phyloP scores from a whole-genome alignment of 148 eudicot species.

The Rheum nobile region DNA sequence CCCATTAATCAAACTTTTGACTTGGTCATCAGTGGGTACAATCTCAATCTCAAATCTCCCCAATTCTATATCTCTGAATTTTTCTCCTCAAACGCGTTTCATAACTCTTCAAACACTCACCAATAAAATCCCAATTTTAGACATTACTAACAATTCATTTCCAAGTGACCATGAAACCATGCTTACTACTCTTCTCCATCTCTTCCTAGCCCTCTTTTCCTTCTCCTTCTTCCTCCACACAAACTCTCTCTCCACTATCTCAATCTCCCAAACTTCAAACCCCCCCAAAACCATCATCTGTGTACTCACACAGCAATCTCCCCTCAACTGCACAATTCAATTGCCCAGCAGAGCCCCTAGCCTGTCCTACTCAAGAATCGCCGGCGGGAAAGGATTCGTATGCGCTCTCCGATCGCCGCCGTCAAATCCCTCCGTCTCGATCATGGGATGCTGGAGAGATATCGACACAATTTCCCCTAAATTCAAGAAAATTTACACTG shows the following conservation, averaged over 20 bases:
- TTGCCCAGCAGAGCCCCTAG: conserved; percentile 11
- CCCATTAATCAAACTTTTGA: not conserved
- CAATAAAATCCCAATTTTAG: not conserved
- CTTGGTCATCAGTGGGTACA: not conserved
- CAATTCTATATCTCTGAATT: not conserved
- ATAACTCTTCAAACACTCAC: not conserved
- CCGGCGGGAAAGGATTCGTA: conserved; percentile 59
- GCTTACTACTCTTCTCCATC: not conserved
- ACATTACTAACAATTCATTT: not conserved
- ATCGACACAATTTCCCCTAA: not conserved
- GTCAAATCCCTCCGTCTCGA: conserved; percentile 22
- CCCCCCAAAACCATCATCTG: conserved; percentile 45
- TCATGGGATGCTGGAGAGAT: conserved; percentile 57
- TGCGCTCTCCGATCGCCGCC: conserved; percentile 25
- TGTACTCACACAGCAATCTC: conserved; percentile 23
- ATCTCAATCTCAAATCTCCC: not conserved
- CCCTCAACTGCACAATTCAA: conserved; percentile 42
- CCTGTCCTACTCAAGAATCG: conserved; percentile 34
- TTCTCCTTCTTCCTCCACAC: conserved; percentile 8
- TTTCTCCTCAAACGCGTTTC: not conserved
- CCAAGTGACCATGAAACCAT: conserved; percentile 2
- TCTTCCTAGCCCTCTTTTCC: conserved; percentile 11
- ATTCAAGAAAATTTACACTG: conserved; percentile 41
- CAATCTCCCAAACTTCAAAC: conserved; percentile 34
- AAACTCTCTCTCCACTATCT: conserved; percentile 50